Conservation (phyloP, 2,329 filamentous ascomycete species). For the Fusarium udum region DNA sequence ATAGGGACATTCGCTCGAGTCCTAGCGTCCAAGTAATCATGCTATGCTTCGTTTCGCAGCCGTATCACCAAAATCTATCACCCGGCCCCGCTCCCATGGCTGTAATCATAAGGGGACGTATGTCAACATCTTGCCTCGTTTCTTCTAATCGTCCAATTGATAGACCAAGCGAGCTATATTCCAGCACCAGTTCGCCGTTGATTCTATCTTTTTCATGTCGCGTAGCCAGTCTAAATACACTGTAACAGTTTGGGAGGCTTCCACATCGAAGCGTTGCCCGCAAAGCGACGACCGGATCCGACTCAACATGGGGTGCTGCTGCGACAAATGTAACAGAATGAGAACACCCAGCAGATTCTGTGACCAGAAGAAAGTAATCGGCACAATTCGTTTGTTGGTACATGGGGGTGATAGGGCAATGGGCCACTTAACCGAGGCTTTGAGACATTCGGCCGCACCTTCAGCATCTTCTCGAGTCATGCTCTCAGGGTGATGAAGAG, state of each 20-base stretch:
- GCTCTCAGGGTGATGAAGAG: slow-evolving; percentile 64
- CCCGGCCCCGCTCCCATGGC: not conserved
- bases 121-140: not conserved
- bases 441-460: slow-evolving; percentile 65
- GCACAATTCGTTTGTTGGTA: slow-evolving; percentile 66
- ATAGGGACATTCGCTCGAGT: not conserved
- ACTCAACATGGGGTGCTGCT: slow-evolving; percentile 59
- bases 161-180: slow-evolving; percentile 59
- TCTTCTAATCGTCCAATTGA: slow-evolving; percentile 44
- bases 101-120: not conserved
- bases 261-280: slow-evolving; percentile 59
- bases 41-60: slow-evolving; percentile 9
- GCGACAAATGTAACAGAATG: slow-evolving; percentile 64
- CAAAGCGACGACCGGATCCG: slow-evolving; percentile 60
- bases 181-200: slow-evolving; percentile 66
- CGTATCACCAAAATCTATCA: not conserved
- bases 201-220: slow-evolving; percentile 64
- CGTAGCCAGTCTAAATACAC: slow-evolving; percentile 68
- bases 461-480: slow-evolving; percentile 63
- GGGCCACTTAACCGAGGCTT: slow-evolving; percentile 68
- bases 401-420: slow-evolving; percentile 66
- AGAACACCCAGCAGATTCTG: slow-evolving; percentile 69
- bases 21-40: not conserved
- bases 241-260: slow-evolving; percentile 58
- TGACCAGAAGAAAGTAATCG: slow-evolving; percentile 69